Conservation (phyloP, 805 yeast genomes). For the Pachysolen tannophilus region DNA sequence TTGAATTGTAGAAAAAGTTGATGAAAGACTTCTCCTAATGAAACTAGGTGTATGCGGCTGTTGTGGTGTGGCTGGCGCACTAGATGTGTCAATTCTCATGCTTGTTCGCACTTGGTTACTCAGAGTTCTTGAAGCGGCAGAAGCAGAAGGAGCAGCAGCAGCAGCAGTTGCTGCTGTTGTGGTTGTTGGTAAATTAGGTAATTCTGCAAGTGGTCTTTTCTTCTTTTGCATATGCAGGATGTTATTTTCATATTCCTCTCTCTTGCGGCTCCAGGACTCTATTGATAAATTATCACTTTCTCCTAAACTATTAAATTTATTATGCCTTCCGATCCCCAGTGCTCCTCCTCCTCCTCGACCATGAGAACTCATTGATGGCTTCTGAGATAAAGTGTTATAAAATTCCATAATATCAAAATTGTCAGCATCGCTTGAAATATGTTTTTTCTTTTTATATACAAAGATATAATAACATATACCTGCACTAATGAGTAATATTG, state of each 20-base stretch:
- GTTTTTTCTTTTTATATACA: slow-evolving; percentile 18
- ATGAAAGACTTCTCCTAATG: too few relatives aligned
- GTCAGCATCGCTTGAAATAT: slow-evolving; percentile 15
- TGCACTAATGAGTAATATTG: slow-evolving; percentile 13
- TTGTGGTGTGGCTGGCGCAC: too few relatives aligned
- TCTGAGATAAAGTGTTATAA: slow-evolving; percentile 14
- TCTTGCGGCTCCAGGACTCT: slow-evolving; percentile 43
- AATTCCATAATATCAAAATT: slow-evolving; percentile 20
- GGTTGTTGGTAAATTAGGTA: not conserved
- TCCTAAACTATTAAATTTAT: slow-evolving; percentile 21
- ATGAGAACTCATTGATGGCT: too few relatives aligned
- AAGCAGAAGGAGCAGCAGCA: too few relatives aligned
- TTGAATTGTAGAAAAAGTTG: too few relatives aligned
- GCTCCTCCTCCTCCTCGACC: too few relatives aligned
- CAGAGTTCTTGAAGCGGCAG: too few relatives aligned
- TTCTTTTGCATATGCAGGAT: slow-evolving; percentile 7
- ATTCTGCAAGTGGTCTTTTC: not conserved
- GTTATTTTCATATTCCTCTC: slow-evolving; percentile 38
- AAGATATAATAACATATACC: slow-evolving; percentile 10
- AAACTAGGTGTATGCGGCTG: too few relatives aligned
- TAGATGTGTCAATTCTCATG: too few relatives aligned
- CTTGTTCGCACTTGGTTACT: too few relatives aligned
- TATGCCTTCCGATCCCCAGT: too few relatives aligned
- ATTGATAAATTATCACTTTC: slow-evolving; percentile 39
- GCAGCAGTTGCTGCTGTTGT: not conserved